Evolutionary conservation across 768 basidiomycete species (phyloP).

Genomic region (Mycena galopus): DNA sequence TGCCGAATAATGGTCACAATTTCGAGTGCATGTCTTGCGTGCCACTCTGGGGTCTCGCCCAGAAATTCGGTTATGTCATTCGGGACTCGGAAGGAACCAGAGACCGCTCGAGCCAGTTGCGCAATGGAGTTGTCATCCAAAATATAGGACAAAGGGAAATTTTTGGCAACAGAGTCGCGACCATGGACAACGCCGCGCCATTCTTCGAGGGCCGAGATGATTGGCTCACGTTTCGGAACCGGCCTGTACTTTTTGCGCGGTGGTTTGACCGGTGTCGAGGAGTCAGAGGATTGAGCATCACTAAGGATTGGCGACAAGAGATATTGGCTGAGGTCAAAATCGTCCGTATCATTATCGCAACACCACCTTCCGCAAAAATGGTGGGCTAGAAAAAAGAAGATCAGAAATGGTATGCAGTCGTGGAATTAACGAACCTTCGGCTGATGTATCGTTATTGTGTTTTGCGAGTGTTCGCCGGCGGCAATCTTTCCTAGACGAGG

Average conservation of each 20-base stretch:
- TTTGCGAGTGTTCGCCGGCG: not conserved
- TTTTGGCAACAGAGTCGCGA: not conserved
- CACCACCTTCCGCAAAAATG: not conserved
- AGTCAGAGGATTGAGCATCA: not conserved
- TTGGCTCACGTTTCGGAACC: not conserved
- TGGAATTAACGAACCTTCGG: not conserved
- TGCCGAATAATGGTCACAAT: not conserved
- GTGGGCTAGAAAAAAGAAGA: no score
- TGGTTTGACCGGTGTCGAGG: not conserved
- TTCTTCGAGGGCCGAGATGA: not conserved
- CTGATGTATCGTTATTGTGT: constrained; percentile 2
- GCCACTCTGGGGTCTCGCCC: constrained; percentile 10
- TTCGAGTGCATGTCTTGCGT: not conserved
- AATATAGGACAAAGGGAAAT: not conserved
- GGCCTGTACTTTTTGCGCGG: not conserved
- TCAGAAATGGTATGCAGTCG: no score
- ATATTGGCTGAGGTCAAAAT: not conserved
- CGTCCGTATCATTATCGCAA: not conserved
- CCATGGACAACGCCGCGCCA: not conserved
- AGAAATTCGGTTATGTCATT: not conserved
- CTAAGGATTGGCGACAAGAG: not conserved
- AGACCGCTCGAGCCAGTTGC: not conserved
- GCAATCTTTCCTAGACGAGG: not conserved
- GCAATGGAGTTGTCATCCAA: not conserved
- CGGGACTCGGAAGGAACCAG: not conserved